Evolutionary conservation across 2,329 filamentous ascomycete species (phyloP), one percentile per base, ranked within the genome.

Genomic region (Venturia pyrina): DNA sequence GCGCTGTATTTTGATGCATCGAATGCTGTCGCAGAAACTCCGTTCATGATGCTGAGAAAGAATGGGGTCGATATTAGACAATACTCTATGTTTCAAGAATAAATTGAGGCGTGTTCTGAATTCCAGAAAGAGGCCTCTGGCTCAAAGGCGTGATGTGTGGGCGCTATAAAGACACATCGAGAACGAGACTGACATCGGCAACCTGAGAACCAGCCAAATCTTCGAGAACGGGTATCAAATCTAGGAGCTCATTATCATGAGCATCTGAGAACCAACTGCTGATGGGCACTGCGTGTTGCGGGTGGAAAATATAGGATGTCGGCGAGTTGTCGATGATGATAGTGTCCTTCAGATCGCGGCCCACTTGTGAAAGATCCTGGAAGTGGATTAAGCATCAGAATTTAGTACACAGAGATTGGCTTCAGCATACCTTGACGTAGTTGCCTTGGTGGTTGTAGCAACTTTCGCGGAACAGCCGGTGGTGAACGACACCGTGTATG

Each of bases 251-350:
- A 79, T 99, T 99, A 81, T 99, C 95, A 78, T 99, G 95, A 68
- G 95, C 95, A 79, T 99, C 95, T 70, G 93, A 97, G 81, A 99
- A 99, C 95, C 95, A 99, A 83, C 93, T 98, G 85, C 93, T 97
- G 80, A 99, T 99, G 34, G 95, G 95, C 62, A 99, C 93, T 68
- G 95, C 95, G 77, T 99, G 95, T 80, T 99, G 93, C 32, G 95
- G 95, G 76, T 99, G 95, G 84, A 99, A 99, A 73, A 99, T 98
- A 81, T 99, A 99, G 15, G 93, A 98, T 5, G 95, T 99, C 2
- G 95, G 95, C 60, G 95, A 98, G 79, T 99, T 99, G 81, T 99
- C 95, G 74, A 99, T 99, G 76, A 99, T 99, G 75, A 99, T 99
- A 24, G 93, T 99, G 75, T 99, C 93, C 77, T 91, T 91, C 66